These are phyloP conservation scores for Lonicera japonica DNA, from an alignment of 129 eudicot species.

Conservation along the genomic window DNA sequence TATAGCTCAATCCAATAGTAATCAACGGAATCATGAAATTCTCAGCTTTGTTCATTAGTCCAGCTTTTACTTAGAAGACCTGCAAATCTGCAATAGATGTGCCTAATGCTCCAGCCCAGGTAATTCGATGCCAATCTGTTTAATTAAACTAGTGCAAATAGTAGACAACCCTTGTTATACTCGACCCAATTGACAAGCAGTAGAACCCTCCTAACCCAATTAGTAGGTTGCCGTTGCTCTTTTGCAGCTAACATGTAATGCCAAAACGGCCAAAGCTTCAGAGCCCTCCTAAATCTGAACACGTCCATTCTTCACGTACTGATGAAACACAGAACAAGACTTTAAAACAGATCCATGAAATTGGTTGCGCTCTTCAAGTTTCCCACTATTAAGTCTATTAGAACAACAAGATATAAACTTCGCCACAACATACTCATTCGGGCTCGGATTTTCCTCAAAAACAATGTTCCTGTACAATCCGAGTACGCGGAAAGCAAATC, in stretches of 20 bases:
- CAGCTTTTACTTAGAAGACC: slow-evolving; percentile 59
- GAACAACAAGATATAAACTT: slow-evolving; percentile 49
- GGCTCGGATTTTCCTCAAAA: slow-evolving; percentile 20
- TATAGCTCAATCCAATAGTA: too few relatives aligned
- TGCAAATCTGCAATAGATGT: slow-evolving; percentile 44
- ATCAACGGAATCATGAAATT: slow-evolving; percentile 48
- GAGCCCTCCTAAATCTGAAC: slow-evolving; percentile 25
- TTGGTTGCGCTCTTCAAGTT: slow-evolving; percentile 31
- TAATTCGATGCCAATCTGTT: slow-evolving; percentile 32
- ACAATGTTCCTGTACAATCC: slow-evolving; percentile 34
- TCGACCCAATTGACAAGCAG: slow-evolving; percentile 54
- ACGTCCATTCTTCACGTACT: slow-evolving; percentile 49
- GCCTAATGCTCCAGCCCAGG: slow-evolving; percentile 67
- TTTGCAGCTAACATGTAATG: slow-evolving; percentile 42
- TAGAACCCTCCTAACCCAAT: slow-evolving; percentile 44
- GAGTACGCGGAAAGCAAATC: slow-evolving; percentile 32
- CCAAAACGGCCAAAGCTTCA: slow-evolving; percentile 41
- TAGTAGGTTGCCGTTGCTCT: slow-evolving; percentile 36
- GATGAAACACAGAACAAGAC: slow-evolving; percentile 43
- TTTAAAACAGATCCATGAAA: slow-evolving; percentile 40
- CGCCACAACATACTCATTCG: slow-evolving; percentile 43
- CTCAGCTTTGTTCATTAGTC: slow-evolving; percentile 45
- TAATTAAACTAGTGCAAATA: slow-evolving; percentile 40
- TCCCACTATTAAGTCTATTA: slow-evolving; percentile 25
- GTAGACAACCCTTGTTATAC: slow-evolving; percentile 53